phyloP scores from a whole-genome alignment of 306 rosid species.

The Cicer bijugum region DNA sequence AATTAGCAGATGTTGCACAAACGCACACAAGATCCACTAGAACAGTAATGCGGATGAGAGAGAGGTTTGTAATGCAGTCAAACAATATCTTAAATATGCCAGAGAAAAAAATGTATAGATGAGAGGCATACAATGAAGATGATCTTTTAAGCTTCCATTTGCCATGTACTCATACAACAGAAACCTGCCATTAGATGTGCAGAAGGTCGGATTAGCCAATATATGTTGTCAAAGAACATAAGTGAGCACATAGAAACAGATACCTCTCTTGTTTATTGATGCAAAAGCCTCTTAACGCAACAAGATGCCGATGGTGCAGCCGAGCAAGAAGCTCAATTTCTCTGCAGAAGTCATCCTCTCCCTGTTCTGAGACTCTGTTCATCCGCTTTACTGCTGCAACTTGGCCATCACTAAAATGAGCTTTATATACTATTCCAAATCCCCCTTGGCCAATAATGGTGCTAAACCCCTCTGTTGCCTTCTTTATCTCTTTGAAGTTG shows the following conservation, averaged over 20 bases:
- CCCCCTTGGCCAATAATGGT: constrained; percentile 92
- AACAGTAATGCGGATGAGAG: neutral
- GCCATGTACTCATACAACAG: constrained; percentile 93
- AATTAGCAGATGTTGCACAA: constrained; percentile 34
- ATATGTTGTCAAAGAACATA: constrained; percentile 44
- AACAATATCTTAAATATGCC: constrained; percentile 17
- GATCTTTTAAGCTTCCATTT: constrained; percentile 98
- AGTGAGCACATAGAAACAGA: constrained; percentile 34
- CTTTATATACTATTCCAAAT: constrained; percentile 92
- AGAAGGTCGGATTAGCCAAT: constrained; percentile 42
- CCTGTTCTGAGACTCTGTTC: constrained; percentile 85
- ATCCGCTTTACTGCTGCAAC: constrained; percentile 85
- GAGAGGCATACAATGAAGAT: constrained; percentile 88
- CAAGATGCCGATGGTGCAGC: constrained; percentile 97
- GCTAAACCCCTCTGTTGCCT: constrained; percentile 79
- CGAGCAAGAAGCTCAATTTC: constrained; percentile 93
- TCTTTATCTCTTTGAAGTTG: constrained; percentile 89
- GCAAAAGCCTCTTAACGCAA: constrained; percentile 84
- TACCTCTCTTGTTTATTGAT: constrained; percentile 82
- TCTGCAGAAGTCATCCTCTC: constrained; percentile 86
- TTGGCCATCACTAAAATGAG: constrained; percentile 75
- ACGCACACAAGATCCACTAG: constrained; percentile 40
- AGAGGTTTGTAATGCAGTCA: constrained; percentile 28
- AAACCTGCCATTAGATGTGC: constrained; percentile 70
- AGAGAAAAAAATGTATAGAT: constrained; percentile 41